Base-by-base conservation (phyloP, 2,329 filamentous ascomycete species). In the Penicillium crustosum region DNA sequence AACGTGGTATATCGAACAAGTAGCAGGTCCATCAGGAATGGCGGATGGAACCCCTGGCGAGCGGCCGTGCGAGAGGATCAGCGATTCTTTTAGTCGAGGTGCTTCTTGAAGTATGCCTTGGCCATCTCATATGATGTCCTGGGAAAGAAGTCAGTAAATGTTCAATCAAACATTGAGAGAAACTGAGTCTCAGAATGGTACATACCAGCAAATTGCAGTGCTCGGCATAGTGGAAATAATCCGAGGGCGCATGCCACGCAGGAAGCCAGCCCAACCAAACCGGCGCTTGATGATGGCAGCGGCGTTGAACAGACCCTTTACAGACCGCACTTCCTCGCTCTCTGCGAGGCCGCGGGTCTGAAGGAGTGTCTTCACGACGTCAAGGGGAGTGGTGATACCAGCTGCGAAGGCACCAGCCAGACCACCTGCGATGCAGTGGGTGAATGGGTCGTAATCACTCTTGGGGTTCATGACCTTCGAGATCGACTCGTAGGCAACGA, bases 191-290 rank as follows among this genome's bases (percentile, higher is more conserved):
- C 27, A 53, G n/a, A 61, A 35, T 35, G 23, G 51, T 50, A 76
- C 82, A 70, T 74, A 94, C 94, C 94, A 99, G 82, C 94, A 99
- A 71, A 99, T 99, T n/a, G 94, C 94, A 35, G 94, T 99, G 78
- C 93, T 97, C 19, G 94, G 94, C 89, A 97, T 97, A 1, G 94
- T 96, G 12, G 93, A 97, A 61, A 99, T 87, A 48, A 99, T 89
- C 70, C 94, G 84, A 47, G 94, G 94, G 68, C 90, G 88, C 72
- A 97, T 85, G 43, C 94, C 94, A 73, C 95, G 93, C 79, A 97
- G 93, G 78, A 97, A 99, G 4, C 94, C 94, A 56, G 81, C 82
- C 69, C 89, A 82, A 36, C 94, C 94, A 72, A 96, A 93, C 70
- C 93, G 86, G 68, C 86, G 84, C 74, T 92, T 89, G 63, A 97